Base-by-base conservation (phyloP, 768 basidiomycete species). In the Lactarius sp. region DNA sequence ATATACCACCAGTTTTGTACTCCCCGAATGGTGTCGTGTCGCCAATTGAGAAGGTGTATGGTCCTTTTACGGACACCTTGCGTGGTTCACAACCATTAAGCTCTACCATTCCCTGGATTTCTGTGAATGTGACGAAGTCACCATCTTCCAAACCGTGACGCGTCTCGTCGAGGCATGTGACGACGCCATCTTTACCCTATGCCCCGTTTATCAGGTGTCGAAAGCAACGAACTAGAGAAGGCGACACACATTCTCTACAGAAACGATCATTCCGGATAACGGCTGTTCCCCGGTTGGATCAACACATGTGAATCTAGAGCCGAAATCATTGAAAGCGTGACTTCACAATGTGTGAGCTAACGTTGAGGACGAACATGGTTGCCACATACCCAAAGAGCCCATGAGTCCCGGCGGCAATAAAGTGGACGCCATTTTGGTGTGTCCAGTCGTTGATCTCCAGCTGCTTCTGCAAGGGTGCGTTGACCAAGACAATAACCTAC, bases 71-170 rank as follows among this genome's bases (percentile, higher is more conserved):
- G 16, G 88, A 79, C 42, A 99, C 77, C 75, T 95, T 98, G 57
- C 94, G 82, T 18, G 97, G 93, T 72, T 95, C 90, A 71, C 92
- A 92, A 4, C 80, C 89, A 69, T 98, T 98, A 37, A 98, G 76
- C 71, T 92, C 91, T 31, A 82, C 80, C 93, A 97, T 96, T 41
- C 97, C 97, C 75, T 95, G 88, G 31, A 99, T 86, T 77, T 99
- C 97, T 18, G 85, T 83, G 78, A 99, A 98, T 5, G 97, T 95
- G 27, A 98, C 95, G 70, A 87, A 98, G 72, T 98, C 94, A 16
- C 97, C 97, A 73, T 98, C 97, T 74, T 98, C 94, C n/a, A 99
- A 82, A 20, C 97, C 97, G 74, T 98, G 97, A 63, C 97, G 85
- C 12, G 96, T 90, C 78, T 99, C 97, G 69, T 99, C 97, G 63